phyloP scores from a whole-genome alignment of 2,329 filamentous ascomycete genomes.

The Colletotrichum spaethianum region DNA sequence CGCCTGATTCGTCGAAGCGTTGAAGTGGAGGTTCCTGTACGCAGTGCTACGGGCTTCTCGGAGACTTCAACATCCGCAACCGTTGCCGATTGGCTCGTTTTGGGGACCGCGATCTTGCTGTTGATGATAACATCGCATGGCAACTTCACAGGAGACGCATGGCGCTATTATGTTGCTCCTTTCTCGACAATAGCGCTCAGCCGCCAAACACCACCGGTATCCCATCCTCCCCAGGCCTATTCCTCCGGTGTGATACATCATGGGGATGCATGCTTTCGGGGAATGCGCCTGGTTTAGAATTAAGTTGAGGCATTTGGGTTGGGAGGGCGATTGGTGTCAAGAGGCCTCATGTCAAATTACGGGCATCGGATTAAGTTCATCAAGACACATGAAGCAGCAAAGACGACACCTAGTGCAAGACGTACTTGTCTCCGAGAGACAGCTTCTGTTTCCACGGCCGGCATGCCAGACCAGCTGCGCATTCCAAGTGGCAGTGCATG shows the following conservation, averaged over 20 bases:
- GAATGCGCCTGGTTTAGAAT: neutral
- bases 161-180: neutral
- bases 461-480: neutral
- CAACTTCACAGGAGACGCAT: neutral
- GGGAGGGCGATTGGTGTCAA: neutral
- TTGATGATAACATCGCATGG: neutral
- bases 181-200: neutral
- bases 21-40: neutral
- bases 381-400: neutral
- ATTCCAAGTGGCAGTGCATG: neutral
- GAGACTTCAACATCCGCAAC: neutral
- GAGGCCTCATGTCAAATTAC: neutral
- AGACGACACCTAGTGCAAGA: neutral
- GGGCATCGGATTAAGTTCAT: neutral
- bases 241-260: neutral
- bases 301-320: neutral
- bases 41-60: neutral
- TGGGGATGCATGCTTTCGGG: neutral
- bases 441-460: neutral
- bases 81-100: constrained; percentile 1
- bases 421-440: constrained; percentile 9
- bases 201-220: neutral
- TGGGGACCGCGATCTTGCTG: neutral
- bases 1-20: constrained; percentile 14
- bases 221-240: neutral